These are phyloP conservation scores for Sporisorium iseilematis-ciliati DNA, from an alignment of 1,284 basidiomycete species.

Conservation along the genomic window DNA sequence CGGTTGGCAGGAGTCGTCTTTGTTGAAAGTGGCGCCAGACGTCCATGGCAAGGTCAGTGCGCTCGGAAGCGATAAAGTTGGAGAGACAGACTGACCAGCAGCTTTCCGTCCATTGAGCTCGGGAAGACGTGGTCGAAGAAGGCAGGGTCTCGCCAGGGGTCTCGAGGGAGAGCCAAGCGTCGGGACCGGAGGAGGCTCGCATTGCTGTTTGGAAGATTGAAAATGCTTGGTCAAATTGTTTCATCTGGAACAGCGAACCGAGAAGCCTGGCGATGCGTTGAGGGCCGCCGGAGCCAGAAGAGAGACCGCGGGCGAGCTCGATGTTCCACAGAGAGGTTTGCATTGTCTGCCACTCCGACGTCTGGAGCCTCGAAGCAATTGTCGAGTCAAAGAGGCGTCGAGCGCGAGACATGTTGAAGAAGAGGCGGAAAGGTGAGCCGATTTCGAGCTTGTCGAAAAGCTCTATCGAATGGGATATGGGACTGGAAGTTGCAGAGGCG, in stretches of 20 bases:
- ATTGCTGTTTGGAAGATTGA: constrained; percentile 48
- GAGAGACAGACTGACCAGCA: constrained; percentile 56
- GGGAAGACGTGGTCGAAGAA: not conserved
- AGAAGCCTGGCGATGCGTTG: constrained; percentile 57
- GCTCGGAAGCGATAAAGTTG: constrained; percentile 44
- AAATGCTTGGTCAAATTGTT: constrained; percentile 33
- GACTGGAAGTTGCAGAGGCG: constrained; percentile 8
- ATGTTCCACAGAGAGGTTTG: constrained; percentile 23
- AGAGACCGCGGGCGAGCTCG: constrained; percentile 56
- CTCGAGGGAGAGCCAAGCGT: constrained; percentile 21
- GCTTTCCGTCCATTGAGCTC: constrained; percentile 56
- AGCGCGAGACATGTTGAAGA: constrained; percentile 42
- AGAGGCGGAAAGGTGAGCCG: constrained; percentile 54
- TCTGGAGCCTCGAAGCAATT: not conserved
- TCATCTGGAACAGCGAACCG: constrained; percentile 46
- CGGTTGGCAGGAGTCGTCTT: constrained; percentile 25
- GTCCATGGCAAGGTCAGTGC: constrained; percentile 49
- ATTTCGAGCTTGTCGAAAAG: constrained; percentile 52
- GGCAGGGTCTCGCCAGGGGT: not conserved
- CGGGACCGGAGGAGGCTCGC: constrained; percentile 24
- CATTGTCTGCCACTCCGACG: constrained; percentile 8
- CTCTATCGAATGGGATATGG: constrained; percentile 18
- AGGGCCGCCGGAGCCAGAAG: constrained; percentile 46
- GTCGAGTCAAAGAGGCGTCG: constrained; percentile 26
- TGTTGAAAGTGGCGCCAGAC: constrained; percentile 49